Conservation (phyloP, 257 asterid species). For the Marsdenia floribunda region DNA sequence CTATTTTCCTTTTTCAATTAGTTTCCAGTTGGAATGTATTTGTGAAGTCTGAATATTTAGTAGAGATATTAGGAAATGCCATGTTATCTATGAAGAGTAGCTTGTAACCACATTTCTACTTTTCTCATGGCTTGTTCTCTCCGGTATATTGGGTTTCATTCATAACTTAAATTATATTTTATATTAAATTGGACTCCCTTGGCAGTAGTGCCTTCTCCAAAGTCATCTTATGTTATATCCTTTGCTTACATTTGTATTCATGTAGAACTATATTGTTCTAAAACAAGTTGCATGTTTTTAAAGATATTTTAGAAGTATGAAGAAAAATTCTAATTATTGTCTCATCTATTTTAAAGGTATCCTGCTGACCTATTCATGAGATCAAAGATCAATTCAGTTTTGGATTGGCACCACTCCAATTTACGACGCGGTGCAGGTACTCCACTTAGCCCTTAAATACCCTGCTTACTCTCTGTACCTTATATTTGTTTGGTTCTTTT, state of each 20-base stretch:
- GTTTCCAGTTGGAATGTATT: not conserved
- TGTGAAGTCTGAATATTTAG: not conserved
- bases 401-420: slow-evolving; percentile 94
- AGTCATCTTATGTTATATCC: not conserved
- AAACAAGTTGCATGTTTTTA: not conserved
- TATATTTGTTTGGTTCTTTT: not conserved
- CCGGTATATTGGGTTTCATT: not conserved
- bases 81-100: not conserved
- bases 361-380: slow-evolving; percentile 74
- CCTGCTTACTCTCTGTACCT: not conserved
- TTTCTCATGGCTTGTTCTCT: not conserved
- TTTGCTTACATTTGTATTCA: not conserved
- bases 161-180: not conserved
- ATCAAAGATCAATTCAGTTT: slow-evolving; percentile 74
- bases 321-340: not conserved
- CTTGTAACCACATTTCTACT: not conserved
- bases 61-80: not conserved
- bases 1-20: not conserved
- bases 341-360: slow-evolving; percentile 48
- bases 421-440: slow-evolving; percentile 82
- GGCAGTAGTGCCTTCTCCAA: not conserved
- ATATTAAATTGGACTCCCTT: not conserved
- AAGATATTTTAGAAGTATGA: not conserved
- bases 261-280: not conserved
- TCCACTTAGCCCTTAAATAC: slow-evolving; percentile 4